Conservation (phyloP, 345 rosid species). For the Pistacia integerrima region DNA sequence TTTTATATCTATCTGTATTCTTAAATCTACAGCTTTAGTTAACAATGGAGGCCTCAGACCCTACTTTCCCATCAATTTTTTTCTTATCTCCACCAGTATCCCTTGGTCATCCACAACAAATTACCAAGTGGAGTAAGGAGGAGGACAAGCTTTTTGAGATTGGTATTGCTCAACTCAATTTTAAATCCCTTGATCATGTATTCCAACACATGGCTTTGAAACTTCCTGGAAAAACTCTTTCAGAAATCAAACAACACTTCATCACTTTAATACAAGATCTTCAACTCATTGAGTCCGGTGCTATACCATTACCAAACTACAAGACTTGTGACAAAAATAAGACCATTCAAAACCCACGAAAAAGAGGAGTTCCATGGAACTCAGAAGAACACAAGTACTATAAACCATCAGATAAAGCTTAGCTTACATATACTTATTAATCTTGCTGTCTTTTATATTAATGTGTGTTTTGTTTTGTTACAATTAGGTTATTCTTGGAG, state of each 20-base stretch:
- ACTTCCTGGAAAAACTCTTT: background rate
- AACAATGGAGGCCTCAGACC: no score
- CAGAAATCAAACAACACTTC: background rate
- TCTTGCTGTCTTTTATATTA: background rate
- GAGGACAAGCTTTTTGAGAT: slow-evolving; percentile 1
- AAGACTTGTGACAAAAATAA: background rate
- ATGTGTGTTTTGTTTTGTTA: background rate
- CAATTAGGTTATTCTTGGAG: slow-evolving; percentile 23
- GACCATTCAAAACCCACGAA: background rate
- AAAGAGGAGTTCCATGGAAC: background rate
- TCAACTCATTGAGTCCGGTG: background rate
- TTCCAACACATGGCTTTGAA: slow-evolving; percentile 1
- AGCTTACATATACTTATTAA: no score
- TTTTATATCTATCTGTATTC: no score
- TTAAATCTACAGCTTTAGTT: no score
- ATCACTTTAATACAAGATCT: background rate
- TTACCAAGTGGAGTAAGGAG: background rate
- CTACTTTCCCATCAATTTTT: no score
- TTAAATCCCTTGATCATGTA: background rate
- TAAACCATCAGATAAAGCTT: background rate
- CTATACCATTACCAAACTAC: background rate
- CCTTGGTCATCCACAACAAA: background rate
- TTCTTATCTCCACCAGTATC: no score
- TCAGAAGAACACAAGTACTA: slow-evolving; percentile 6
- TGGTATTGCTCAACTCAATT: background rate